Evolutionary conservation across 129 eudicot genomes (phyloP).

Genomic region (Erigeron canadensis): DNA sequence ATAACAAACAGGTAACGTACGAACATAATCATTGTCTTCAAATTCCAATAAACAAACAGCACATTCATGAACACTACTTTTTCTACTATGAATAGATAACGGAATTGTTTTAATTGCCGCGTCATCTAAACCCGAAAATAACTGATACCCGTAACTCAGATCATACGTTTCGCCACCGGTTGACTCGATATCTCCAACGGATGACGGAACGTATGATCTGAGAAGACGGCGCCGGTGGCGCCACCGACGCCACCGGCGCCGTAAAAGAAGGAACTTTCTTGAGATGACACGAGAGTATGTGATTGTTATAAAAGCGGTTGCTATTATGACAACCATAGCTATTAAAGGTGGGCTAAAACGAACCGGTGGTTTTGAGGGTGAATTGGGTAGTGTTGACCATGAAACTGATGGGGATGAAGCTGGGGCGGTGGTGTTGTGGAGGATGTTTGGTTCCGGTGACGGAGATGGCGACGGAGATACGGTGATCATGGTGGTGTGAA

Average conservation of each 20-base stretch:
- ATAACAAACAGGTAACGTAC: conserved; percentile 82
- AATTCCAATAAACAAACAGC: conserved; percentile 87
- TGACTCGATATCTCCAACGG: conserved; percentile 62
- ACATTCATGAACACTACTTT: conserved; percentile 62
- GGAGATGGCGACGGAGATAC: conserved; percentile 28
- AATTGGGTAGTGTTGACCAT: conserved; percentile 9
- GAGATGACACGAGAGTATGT: conserved; percentile 88
- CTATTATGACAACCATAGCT: conserved; percentile 85
- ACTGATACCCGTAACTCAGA: conserved; percentile 49
- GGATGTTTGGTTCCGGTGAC: conserved; percentile 15
- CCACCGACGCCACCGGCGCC: conserved; percentile 61
- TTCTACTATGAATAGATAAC: conserved; percentile 57
- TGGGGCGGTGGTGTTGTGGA: conserved; percentile 10
- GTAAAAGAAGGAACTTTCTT: conserved; percentile 47
- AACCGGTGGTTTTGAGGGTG: conserved; percentile 62
- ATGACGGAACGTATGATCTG: conserved; percentile 57
- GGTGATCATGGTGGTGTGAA: conserved; percentile 27
- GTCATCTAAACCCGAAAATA: conserved; percentile 75
- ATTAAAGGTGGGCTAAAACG: conserved; percentile 89
- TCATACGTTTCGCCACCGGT: conserved; percentile 45
- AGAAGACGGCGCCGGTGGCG: conserved; percentile 65
- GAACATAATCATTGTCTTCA: conserved; percentile 81
- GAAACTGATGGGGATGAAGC: conserved; percentile 31
- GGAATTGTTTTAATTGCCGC: conserved; percentile 78
- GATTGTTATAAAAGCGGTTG: conserved; percentile 78